Base-by-base conservation (phyloP, 106 monocot species). In the Posidonia australis region DNA sequence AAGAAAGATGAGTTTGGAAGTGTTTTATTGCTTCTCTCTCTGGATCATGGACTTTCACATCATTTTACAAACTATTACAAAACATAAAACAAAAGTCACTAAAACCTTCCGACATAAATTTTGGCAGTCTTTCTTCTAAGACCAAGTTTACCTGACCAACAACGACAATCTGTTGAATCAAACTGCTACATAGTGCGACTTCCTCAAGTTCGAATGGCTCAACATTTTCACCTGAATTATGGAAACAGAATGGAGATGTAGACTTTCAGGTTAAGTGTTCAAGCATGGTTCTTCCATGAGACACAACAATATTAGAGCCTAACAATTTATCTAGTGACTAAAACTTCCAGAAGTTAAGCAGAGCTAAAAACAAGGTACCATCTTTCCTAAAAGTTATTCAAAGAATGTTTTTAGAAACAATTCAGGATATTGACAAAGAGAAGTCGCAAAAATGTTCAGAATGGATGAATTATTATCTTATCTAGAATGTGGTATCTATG, bases 121-220 rank as follows among this genome's bases (percentile, higher is more conserved):
- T 12, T 48, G 4, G 12, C 9, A 7, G 9, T 51, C n/a, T 19
- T 51, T 51, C 20, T 51, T 19, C 3, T 54, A 54, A 54, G 24
- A 54, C 2, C 5, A 51, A 25, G 25, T 36, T 51, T 73, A 90
- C 94, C 94, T 94, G 94, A 44, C 94, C 94, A 67, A 94, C 19
- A 29, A 94, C 84, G 23, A 90, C 49, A 71, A 94, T 86, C 61
- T 94, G 94, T 53, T 86, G 72, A 57, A 94, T 96, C 26, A 96
- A 74, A 64, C 59, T 80, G 72, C 94, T 96, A 63, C 82, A 77
- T 65, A 78, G 71, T 46, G 84, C 90, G 54, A 90, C 94, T 53
- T 80, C 94, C 72, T 96, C 94, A 46, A 96, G 71, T 67, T 87
- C 94, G 22, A 80, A 77, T 10, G 94, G 94, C 66, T 94, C 94